Base-by-base conservation (phyloP, 2,329 filamentous ascomycete genomes). In the Scytalidium sp. region DNA sequence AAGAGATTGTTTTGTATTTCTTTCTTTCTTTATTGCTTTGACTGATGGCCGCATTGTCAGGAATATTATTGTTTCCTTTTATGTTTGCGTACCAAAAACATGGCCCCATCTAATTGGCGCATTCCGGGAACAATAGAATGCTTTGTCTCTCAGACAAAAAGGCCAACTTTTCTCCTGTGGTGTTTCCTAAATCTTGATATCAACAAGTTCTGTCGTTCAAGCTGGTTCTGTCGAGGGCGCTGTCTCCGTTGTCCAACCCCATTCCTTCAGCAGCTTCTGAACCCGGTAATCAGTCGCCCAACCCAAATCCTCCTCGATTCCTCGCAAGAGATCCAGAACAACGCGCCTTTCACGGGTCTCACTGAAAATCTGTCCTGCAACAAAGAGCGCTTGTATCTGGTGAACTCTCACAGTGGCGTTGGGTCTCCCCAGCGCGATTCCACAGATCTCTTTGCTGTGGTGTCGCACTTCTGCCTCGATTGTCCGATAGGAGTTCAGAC, bases 281-380 rank as follows among this genome's bases (percentile, higher is more conserved):
- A 81, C 75, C 32, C 82, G 73, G 63, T 85, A 84, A 57, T 81
- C 73, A 43, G 83, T 85, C 2, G 80, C 79, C 75, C 81, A 85
- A 2, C 82, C 83, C 39, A 81, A 73, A 57, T 87, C 83, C n/a
- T 65, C 67, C 63, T 87, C 82, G 22, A 87, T 77, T 10, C 75
- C 79, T 21, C 73, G 69, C 19, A 87, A 65, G 32, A 86, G 61
- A 11, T 74, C 70, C 32, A 86, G 57, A 9, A 85, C 73, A 2
- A 78, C 70, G 29, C 74, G 66, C 15, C 81, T 76, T 64, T 84
- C 82, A 10, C 67, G 68, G 22, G 69, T 64, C 47, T 80, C 73
- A 8, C 73, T 77, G 25, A 85, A 67, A 60, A 81, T 83, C 59
- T 83, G 78, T 1, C 82, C 82, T 20, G 80, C 81, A 17, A 83